phyloP scores from a whole-genome alignment of 1,139 yeast genomes.

The Saccharomyces hybrid region DNA sequence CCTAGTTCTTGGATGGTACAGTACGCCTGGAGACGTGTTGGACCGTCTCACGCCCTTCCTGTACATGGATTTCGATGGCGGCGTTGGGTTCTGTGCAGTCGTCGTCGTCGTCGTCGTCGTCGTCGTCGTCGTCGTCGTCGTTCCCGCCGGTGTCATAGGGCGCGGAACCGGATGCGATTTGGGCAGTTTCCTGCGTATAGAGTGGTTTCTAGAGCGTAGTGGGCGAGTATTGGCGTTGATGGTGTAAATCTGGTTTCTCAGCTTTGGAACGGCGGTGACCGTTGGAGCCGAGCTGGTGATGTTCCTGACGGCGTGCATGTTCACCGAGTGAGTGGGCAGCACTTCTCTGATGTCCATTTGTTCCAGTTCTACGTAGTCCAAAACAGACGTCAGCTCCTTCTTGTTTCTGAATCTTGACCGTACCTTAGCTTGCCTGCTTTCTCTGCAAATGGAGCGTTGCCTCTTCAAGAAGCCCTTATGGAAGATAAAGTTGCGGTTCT shows the following conservation, averaged over 20 bases:
- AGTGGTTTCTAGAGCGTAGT: background rate
- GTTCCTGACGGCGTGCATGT: background rate
- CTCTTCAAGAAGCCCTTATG: slow-evolving; percentile 26
- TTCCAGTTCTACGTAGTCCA: slow-evolving; percentile 2
- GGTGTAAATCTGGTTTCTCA: background rate
- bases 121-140: background rate
- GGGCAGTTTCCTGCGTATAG: background rate
- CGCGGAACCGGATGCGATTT: background rate
- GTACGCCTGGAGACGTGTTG: slow-evolving; percentile 3
- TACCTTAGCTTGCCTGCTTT: background rate
- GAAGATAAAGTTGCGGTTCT: slow-evolving; percentile 18
- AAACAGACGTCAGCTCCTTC: slow-evolving; percentile 3
- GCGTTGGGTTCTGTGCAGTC: background rate
- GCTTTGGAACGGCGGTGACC: background rate
- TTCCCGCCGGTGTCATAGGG: too few relatives aligned
- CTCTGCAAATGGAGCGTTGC: slow-evolving; percentile 1
- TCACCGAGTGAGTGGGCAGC: background rate
- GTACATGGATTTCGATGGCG: background rate
- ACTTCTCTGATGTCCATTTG: background rate
- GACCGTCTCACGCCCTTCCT: background rate
- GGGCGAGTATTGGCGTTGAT: background rate
- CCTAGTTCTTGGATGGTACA: background rate
- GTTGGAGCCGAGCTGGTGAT: background rate
- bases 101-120: background rate
- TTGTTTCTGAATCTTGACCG: background rate